Evolutionary conservation across 805 yeast species (phyloP).

Genomic region (Lachancea dasiensis): DNA sequence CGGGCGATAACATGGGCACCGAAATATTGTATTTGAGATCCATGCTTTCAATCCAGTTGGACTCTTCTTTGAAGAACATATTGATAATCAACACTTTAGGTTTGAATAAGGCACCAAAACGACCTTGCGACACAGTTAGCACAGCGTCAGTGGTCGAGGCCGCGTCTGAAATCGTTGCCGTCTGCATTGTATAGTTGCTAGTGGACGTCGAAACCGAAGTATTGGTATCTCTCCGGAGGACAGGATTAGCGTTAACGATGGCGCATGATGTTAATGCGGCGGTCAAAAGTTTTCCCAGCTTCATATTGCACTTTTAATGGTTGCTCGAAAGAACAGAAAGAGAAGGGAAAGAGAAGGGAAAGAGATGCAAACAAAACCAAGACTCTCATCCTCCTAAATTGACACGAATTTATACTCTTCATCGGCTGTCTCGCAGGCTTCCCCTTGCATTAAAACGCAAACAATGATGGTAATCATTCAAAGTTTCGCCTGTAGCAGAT

Average conservation of each 20-base stretch:
- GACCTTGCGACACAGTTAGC: constrained; percentile 7
- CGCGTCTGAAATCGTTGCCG: constrained; percentile 7
- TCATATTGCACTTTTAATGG: too few species aligned
- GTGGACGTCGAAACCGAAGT: constrained; percentile 4
- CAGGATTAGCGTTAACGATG: constrained; percentile 6
- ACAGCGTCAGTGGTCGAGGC: constrained; percentile 8
- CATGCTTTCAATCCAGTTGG: constrained; percentile 45
- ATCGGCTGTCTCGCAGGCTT: too few species aligned
- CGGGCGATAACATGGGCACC: constrained; percentile 60
- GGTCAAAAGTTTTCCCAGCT: constrained; percentile 2
- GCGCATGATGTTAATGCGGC: constrained; percentile 3
- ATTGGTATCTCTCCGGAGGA: constrained; percentile 2
- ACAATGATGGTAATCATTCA: too few species aligned
- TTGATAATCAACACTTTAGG: constrained; percentile 54
- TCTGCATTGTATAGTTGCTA: constrained; percentile 9
- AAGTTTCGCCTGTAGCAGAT: too few species aligned
- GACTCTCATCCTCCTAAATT: too few species aligned
- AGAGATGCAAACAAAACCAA: too few species aligned
- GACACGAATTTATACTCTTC: too few species aligned
- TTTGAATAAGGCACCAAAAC: constrained; percentile 20
- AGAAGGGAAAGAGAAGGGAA: too few species aligned
- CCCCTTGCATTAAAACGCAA: too few species aligned
- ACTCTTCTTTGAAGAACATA: constrained; percentile 49
- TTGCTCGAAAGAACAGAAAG: too few species aligned
- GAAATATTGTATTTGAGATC: constrained; percentile 49